phyloP scores from a whole-genome alignment of 345 rosid species.

The Capsella bursapastoris region DNA sequence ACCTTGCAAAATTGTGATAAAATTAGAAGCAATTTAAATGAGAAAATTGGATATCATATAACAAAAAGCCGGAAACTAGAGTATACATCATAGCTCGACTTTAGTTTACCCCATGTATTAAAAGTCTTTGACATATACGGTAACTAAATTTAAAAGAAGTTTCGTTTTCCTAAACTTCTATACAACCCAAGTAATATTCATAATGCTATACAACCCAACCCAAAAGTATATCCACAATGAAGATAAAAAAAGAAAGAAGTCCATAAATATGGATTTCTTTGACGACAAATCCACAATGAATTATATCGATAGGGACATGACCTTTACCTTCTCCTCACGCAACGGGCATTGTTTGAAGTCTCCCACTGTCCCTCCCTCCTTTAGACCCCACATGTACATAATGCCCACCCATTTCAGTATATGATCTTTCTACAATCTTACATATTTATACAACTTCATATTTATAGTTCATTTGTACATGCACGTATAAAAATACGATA shows the following conservation, averaged over 20 bases:
- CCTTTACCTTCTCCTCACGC: conserved; percentile 45
- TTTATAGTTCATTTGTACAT: neutral
- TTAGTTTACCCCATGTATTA: neutral
- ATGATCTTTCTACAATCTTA: neutral
- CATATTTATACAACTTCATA: neutral
- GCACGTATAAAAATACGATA: too few relatives aligned
- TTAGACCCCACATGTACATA: conserved; percentile 16
- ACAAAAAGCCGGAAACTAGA: neutral
- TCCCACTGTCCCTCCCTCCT: conserved; percentile 29
- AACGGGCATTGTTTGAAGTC: conserved; percentile 39
- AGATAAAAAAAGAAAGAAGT: too few relatives aligned
- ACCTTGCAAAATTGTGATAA: neutral
- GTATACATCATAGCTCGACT: neutral
- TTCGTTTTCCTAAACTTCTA: neutral
- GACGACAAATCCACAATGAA: conserved; percentile 9
- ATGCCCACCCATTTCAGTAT: conserved; percentile 13
- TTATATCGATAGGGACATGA: conserved; percentile 23
- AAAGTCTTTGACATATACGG: neutral
- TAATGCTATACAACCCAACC: too few relatives aligned
- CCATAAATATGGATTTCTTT: neutral
- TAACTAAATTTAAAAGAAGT: neutral
- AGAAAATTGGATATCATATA: neutral
- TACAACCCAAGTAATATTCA: neutral
- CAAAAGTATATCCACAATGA: too few relatives aligned
- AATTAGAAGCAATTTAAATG: neutral